A percentile compares a stretch with the other conserved stretches of the same genome.
phyloP scores from a whole-genome alignment of 805 yeast species.

The Dipodascus albidus region DNA sequence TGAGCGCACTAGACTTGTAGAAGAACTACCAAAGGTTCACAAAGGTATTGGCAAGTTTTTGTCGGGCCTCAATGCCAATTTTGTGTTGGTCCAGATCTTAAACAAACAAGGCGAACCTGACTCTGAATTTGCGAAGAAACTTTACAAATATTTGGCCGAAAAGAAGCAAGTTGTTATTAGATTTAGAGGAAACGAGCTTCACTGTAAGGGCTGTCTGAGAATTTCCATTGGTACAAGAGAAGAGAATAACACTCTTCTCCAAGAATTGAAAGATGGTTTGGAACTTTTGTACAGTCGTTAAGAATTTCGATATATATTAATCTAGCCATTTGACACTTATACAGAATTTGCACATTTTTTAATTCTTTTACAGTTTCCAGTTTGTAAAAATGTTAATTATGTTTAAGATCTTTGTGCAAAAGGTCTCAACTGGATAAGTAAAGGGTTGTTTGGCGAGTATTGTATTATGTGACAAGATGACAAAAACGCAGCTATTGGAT shows the following conservation, averaged over 20 bases:
- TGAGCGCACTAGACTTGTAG: conserved; percentile 46
- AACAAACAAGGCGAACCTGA: conserved; percentile 53
- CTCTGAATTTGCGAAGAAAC: conserved; percentile 49
- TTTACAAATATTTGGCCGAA: conserved; percentile 63
- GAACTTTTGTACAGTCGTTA: background rate
- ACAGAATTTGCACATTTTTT: too few species aligned
- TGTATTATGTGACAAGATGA: background rate
- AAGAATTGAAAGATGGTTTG: conserved; percentile 33
- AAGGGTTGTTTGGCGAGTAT: background rate
- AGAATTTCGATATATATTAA: too few species aligned
- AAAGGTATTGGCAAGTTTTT: conserved; percentile 56
- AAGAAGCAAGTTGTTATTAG: conserved; percentile 73
- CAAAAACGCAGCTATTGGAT: background rate
- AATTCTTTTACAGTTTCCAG: too few species aligned
- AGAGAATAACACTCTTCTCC: conserved; percentile 53
- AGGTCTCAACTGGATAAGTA: background rate
- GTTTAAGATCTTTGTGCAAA: background rate
- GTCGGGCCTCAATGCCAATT: conserved; percentile 85
- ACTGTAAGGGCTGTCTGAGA: conserved; percentile 81
- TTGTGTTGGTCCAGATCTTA: conserved; percentile 62
- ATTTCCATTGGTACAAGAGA: conserved; percentile 74
- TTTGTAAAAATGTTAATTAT: too few species aligned
- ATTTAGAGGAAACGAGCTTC: conserved; percentile 81
- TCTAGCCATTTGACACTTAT: too few species aligned
- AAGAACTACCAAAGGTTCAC: conserved; percentile 41